Evolutionary conservation across 2,329 filamentous ascomycete genomes (phyloP), one percentile per base, ranked within the genome.

Genomic region (Xylaria multiplex): DNA sequence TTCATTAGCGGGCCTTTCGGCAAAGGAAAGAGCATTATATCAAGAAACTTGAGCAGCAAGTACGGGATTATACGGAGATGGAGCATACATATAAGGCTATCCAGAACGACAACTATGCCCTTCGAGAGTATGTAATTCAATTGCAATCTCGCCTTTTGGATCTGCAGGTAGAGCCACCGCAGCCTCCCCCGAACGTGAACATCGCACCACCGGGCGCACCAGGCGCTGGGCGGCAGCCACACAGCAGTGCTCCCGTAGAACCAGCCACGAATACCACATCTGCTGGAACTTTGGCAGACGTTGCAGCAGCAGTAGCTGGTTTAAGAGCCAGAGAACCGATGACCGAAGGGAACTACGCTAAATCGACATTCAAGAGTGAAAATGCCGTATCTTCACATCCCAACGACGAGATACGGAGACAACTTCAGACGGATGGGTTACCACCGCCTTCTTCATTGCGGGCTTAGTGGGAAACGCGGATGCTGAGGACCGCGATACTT

Each of bases 11-110:
- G 78, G 96, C 96, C 48, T 99, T 99, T 81, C 92, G 96, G 48
- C 94, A 98, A 81, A 91, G 96, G 69, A 99, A 99, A 78, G 96
- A 99, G 80, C 92, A 93, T 52, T 97, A 99, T 79, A 99, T 99
- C 79, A 97, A 97, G 83, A 96, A 97, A 78, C 86, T 99, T 6
- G 96, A 99, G 80, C 91, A 96, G 77, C 93, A 98, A 77, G 93
- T 97, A 58, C 90, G 93, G 74, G 92, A 96, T 35, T 92, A 89
- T 71, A 86, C 88, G 72, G 85, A 88, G 19, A 87, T 97, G 79
- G 91, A 93, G 71, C 87, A 91, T 69, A 88, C 87, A 62, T 93
- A 88, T 79, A 96, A 97, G 78, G 82, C 85, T n/a, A 82, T 97
- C 30, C 93, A 97, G 76, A 84, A 88, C 32, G 95, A 99, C 78